Evolutionary conservation across 108 stramenopile species (phyloP), one percentile per base, ranked within the genome.

Genomic region (Aureococcus anophagefferens): DNA sequence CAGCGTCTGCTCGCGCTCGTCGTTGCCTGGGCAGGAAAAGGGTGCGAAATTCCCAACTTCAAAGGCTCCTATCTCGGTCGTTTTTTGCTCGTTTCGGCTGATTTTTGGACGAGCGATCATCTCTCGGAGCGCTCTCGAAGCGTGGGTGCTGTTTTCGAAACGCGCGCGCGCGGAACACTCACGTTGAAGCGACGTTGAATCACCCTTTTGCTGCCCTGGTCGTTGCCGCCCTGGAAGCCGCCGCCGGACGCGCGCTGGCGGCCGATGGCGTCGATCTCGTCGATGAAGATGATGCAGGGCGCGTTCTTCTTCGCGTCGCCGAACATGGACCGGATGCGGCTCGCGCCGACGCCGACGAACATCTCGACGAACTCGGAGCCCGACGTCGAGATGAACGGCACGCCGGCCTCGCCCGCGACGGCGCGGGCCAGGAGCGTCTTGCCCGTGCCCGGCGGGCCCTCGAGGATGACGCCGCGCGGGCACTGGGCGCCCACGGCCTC

Each of bases 251-350:
- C 46, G 31, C 85, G 74, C 40, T 62, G 51, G 64, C 92, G 79
- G 63, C 96, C 96, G 34, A 94, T 89, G 35, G 93, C 96, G 82
- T 96, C 98, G 76, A 98, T 96, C 80, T 98, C 97, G 78, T 98
- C 97, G 76, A 98, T 96, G 82, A 98, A 98, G 66, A 98, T 86
- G 74, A 98, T 97, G 79, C 96, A 96, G 25, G 98, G 98, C 31
- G 91, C 79, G 67, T 86, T 85, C 74, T 84, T 84, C 69, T 94
- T 87, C 17, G 98, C 98, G 66, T 88, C 87, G 21, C 78, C 86
- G 79, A 97, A 97, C 31, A 99, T 80, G 65, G 95, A 94, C 44
- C 97, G 84, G 66, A 98, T 95, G 69, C 97, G 91, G 28, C 66
- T 59, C 18, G 84, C 87, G 51, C 87, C 85, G 33, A 85, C 85